phyloP scores from a whole-genome alignment of 2,329 filamentous ascomycete species.

The Zasmidium angulare region DNA sequence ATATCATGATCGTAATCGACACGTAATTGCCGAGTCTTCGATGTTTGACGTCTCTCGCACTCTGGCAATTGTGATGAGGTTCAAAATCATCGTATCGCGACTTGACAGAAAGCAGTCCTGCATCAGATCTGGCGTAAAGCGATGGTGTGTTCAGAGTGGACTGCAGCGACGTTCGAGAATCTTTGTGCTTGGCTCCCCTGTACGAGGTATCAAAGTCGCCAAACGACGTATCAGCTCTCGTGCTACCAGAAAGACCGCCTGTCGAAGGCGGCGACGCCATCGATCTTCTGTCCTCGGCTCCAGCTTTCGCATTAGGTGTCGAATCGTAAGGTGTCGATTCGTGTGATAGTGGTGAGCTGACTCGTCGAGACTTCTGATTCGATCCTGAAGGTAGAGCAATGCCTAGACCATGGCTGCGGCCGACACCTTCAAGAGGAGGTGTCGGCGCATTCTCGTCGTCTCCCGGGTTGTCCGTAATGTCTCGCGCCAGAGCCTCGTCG shows the following conservation, averaged over 20 bases:
- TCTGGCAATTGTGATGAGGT: conserved; percentile 25
- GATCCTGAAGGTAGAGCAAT: conserved; percentile 25
- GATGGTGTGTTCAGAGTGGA: conserved; percentile 25
- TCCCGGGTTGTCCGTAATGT: conserved; percentile 29
- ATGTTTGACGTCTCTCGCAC: conserved; percentile 12
- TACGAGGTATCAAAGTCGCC: conserved; percentile 20
- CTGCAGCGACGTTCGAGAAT: conserved; percentile 24
- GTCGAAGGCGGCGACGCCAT: conserved; percentile 27
- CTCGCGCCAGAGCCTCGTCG: conserved; percentile 26
- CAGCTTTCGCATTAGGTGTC: conserved; percentile 5
- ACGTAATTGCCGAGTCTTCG: conserved; percentile 45
- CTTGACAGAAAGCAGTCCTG: conserved; percentile 24
- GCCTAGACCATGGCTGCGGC: conserved; percentile 35
- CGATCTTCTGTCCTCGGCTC: conserved; percentile 16
- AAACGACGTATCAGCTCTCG: conserved; percentile 21
- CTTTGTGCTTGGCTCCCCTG: conserved; percentile 10
- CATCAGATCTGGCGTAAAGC: conserved; percentile 26
- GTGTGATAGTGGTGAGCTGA: conserved; percentile 23
- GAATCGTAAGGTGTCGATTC: conserved; percentile 22
- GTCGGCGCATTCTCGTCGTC: conserved; percentile 31
- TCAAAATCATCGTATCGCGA: conserved; percentile 27
- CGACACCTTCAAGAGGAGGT: conserved; percentile 5
- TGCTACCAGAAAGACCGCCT: conserved; percentile 26
- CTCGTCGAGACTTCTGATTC: conserved; percentile 6
- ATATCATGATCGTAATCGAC: conserved; percentile 39